Evolutionary conservation across 768 basidiomycete genomes (phyloP).

Genomic region (Mycena galericulata): DNA sequence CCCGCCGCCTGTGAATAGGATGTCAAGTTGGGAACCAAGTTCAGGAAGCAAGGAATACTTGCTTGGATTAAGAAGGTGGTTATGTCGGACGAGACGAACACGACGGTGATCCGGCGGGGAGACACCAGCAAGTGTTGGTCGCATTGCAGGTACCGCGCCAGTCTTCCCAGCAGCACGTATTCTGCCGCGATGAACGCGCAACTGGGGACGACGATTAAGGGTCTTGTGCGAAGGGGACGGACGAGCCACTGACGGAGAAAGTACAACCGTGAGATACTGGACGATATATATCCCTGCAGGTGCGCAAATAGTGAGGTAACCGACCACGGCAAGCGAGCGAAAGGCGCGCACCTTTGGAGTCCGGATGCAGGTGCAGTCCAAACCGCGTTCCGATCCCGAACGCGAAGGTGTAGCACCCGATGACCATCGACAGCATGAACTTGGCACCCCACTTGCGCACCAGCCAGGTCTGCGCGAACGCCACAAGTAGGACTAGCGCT

Average conservation of each 20-base stretch:
- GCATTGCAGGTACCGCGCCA: constrained; percentile 63
- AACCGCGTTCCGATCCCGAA: constrained; percentile 69
- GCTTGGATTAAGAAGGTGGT: constrained; percentile 77
- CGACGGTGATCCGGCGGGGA: constrained; percentile 60
- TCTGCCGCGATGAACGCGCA: constrained; percentile 81
- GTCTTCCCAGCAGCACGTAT: constrained; percentile 75
- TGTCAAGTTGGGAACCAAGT: neutral
- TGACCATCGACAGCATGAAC: constrained; percentile 73
- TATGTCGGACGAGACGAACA: constrained; percentile 74
- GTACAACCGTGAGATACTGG: constrained; percentile 66
- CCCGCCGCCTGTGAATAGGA: constrained; percentile 55
- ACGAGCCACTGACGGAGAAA: no score
- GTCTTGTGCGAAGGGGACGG: no score
- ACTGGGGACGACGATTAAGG: neutral
- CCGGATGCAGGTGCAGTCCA: constrained; percentile 63
- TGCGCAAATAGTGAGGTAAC: neutral
- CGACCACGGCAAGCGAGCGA: neutral
- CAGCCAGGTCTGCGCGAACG: constrained; percentile 56
- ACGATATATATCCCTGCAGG: constrained; percentile 60
- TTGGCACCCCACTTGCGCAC: constrained; percentile 60
- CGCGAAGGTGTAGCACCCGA: constrained; percentile 69
- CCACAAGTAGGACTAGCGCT: constrained; percentile 55
- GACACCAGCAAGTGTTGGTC: constrained; percentile 62
- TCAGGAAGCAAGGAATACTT: constrained; percentile 11
- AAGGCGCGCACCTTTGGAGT: constrained; percentile 52